Evolutionary conservation across 129 eudicot genomes (phyloP).

Genomic region (Silybum marianum): DNA sequence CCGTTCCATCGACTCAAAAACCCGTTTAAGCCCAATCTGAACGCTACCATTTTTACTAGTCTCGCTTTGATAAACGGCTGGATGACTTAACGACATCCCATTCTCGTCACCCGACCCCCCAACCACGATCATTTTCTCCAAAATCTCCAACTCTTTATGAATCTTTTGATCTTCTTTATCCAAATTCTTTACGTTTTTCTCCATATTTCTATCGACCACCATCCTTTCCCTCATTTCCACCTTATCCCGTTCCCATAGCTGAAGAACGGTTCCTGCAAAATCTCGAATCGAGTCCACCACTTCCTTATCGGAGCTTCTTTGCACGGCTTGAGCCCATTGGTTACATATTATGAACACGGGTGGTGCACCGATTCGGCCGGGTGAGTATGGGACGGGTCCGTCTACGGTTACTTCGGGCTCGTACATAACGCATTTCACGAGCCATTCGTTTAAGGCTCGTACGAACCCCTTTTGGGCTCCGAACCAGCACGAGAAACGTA

Average conservation of each 20-base stretch:
- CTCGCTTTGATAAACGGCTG: slow-evolving; percentile 82
- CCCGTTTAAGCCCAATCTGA: slow-evolving; percentile 69
- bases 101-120: slow-evolving; percentile 38
- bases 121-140: slow-evolving; percentile 72
- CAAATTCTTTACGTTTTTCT: slow-evolving; percentile 56
- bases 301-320: slow-evolving; percentile 77
- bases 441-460: slow-evolving; percentile 75
- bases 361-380: slow-evolving; percentile 92
- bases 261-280: slow-evolving; percentile 66
- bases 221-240: slow-evolving; percentile 63
- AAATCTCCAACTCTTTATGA: slow-evolving; percentile 70
- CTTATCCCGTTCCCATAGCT: slow-evolving; percentile 85
- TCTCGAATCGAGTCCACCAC: slow-evolving; percentile 75
- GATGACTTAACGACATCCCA: slow-evolving; percentile 46
- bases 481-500: slow-evolving; percentile 78
- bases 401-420: slow-evolving; percentile 91
- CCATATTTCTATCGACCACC: slow-evolving; percentile 51
- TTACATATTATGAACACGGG: slow-evolving; percentile 68
- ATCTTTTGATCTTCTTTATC: slow-evolving; percentile 87
- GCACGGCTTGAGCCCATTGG: slow-evolving; percentile 91
- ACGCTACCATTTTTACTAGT: slow-evolving; percentile 70
- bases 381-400: slow-evolving; percentile 86
- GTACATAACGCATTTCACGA: slow-evolving; percentile 66
- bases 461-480: slow-evolving; percentile 81
- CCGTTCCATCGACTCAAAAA: slow-evolving; percentile 86